A percentile compares a stretch with the other conserved stretches of the same genome.
phyloP scores from a whole-genome alignment of 345 rosid species.

The Hibiscus mutabilis region DNA sequence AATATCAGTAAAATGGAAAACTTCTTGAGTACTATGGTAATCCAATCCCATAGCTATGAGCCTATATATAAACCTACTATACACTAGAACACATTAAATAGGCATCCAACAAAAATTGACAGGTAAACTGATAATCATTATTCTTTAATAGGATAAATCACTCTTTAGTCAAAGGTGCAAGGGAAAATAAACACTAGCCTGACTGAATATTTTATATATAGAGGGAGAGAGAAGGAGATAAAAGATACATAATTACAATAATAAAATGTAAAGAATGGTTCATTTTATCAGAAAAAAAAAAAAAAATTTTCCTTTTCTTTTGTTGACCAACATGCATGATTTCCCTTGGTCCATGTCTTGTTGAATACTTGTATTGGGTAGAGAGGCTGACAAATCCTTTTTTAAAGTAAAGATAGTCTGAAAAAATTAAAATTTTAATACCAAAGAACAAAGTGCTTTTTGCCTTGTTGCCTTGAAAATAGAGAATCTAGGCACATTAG shows the following conservation, averaged over 20 bases:
- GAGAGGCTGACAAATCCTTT: no score
- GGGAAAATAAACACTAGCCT: neutral
- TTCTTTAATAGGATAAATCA: neutral
- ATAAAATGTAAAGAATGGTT: neutral
- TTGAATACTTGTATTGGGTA: no score
- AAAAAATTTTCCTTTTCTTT: neutral
- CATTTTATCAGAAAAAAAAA: neutral
- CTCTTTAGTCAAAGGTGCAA: neutral
- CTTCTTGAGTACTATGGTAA: neutral
- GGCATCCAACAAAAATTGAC: neutral
- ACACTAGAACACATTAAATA: neutral
- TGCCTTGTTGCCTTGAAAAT: neutral
- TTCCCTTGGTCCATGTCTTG: neutral
- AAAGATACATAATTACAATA: neutral
- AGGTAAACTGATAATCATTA: no score
- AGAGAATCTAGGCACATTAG: neutral
- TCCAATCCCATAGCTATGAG: neutral
- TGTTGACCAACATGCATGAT: neutral
- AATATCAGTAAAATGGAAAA: neutral
- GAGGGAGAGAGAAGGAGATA: no score
- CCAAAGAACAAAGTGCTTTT: no score
- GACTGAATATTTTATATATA: neutral
- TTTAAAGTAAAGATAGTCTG: no score
- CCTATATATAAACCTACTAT: neutral
- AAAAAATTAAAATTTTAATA: no score